Evolutionary conservation across 2,329 filamentous ascomycete genomes (phyloP), one percentile per base, ranked within the genome.

Genomic region (Diaporthe sp.): DNA sequence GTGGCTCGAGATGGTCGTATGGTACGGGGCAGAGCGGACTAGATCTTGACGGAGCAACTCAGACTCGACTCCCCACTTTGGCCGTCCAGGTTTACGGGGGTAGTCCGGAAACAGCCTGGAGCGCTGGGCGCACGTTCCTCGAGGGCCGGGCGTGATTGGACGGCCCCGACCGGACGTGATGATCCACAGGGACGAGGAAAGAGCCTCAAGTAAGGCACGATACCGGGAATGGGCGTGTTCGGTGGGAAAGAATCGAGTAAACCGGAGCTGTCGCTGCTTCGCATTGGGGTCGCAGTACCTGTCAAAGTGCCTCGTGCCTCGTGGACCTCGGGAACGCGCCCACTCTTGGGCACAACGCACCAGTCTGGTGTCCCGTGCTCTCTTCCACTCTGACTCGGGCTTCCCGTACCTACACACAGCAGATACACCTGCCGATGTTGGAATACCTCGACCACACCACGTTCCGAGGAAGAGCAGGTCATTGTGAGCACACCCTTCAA

Each of bases 361-460:
- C 65, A 28, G 46, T n/a, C 4, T 22, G 37, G 58, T 28, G 71
- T 65, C 71, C 71, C 49, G 71, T 73, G 71, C 71, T 46, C 49
- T 55, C 58, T 65, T 46, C 46, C 31, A 46, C 31, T 51, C 71
- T 73, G 71, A 73, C 71, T 73, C 71, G 71, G 71, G 71, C 46
- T 62, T 44, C 6, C 31, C 39, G 58, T 73, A 25, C 65, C 46
- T 70, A 39, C 22, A 73, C 46, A 55, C 71, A 31, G 61, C 22
- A 39, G 57, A 44, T 22, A 53, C 46, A 34, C 37, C 37, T 34
- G 34, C 65, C 44, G 9, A 49, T 34, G 2, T 67, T 67, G 70
- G 39, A 44, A 44, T 65, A 34, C 58, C 58, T 65, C 58, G 15
- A 73, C 51, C 70, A 46, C 62, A 73, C n/a, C 46, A 73, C 58